These are phyloP conservation scores for Cryptococcus jaspeensis DNA, from an alignment of 1,284 basidiomycete species.

Conservation along the genomic window DNA sequence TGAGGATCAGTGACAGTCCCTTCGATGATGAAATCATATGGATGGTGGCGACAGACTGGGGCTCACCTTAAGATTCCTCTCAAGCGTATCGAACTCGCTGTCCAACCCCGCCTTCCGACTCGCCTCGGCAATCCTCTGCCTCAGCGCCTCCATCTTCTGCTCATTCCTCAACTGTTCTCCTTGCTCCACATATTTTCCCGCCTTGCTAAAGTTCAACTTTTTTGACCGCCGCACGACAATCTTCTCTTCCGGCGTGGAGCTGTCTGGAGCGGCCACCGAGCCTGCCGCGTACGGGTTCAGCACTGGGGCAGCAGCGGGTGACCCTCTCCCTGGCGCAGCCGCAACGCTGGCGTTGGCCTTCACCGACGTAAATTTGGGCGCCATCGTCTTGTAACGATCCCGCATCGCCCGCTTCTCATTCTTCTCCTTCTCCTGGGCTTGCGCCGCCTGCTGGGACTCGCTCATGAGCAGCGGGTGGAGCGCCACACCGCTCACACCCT, in stretches of 20 bases:
- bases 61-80: conserved; percentile 78
- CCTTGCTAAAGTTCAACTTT: conserved; percentile 78
- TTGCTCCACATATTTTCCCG: conserved; percentile 83
- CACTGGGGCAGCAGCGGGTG: conserved; percentile 49
- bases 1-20: neutral
- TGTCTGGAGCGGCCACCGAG: neutral
- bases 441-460: conserved; percentile 52
- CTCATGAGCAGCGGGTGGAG: conserved; percentile 83
- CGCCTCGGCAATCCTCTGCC: conserved; percentile 87
- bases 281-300: conserved; percentile 72
- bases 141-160: conserved; percentile 81
- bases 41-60: too few species aligned
- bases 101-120: conserved; percentile 90
- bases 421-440: conserved; percentile 41
- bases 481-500: conserved; percentile 56
- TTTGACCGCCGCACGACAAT: conserved; percentile 54
- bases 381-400: conserved; percentile 84
- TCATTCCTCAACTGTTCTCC: conserved; percentile 81
- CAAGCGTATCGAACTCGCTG: conserved; percentile 83
- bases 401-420: conserved; percentile 44
- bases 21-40: neutral
- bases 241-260: conserved; percentile 52
- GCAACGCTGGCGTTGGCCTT: conserved; percentile 61
- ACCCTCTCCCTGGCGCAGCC: conserved; percentile 40
- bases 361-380: conserved; percentile 92